Conservation (phyloP, 768 basidiomycete genomes). For the Russula abietina region DNA sequence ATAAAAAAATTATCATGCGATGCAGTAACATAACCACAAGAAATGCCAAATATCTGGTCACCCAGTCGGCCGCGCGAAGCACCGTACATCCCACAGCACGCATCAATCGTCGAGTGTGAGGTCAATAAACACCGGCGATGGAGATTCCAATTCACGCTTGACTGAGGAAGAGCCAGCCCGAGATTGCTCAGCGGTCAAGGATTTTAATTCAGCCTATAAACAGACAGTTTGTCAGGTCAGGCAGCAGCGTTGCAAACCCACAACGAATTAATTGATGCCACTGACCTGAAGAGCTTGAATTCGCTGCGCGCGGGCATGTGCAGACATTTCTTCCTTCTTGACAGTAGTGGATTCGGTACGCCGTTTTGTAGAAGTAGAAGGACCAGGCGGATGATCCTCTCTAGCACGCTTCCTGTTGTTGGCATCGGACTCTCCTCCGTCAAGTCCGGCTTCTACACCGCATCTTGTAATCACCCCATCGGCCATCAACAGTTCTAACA, state of each 20-base stretch:
- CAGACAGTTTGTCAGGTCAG: background rate
- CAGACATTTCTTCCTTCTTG: conserved; percentile 1
- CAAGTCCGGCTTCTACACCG: background rate
- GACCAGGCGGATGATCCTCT: background rate
- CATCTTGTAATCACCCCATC: conserved; percentile 8
- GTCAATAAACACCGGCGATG: conserved; percentile 8
- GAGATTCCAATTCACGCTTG: conserved; percentile 9
- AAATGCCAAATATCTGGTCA: background rate
- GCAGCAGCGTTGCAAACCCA: background rate
- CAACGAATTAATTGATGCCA: too few species aligned
- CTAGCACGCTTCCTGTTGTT: conserved; percentile 10
- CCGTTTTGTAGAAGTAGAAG: conserved; percentile 4
- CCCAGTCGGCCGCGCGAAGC: background rate
- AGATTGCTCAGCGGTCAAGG: background rate
- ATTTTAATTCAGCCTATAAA: conserved; percentile 6
- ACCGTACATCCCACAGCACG: background rate
- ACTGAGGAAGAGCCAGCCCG: background rate
- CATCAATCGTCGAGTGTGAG: conserved; percentile 16
- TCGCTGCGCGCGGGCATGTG: background rate
- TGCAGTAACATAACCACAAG: too few species aligned
- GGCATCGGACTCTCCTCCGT: background rate
- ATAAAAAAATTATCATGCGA: too few species aligned
- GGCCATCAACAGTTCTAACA: conserved; percentile 12
- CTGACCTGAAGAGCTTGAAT: conserved; percentile 17
- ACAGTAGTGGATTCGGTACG: background rate